Base-by-base conservation (phyloP, 257 asterid genomes). In the Cruciata laevipes region DNA sequence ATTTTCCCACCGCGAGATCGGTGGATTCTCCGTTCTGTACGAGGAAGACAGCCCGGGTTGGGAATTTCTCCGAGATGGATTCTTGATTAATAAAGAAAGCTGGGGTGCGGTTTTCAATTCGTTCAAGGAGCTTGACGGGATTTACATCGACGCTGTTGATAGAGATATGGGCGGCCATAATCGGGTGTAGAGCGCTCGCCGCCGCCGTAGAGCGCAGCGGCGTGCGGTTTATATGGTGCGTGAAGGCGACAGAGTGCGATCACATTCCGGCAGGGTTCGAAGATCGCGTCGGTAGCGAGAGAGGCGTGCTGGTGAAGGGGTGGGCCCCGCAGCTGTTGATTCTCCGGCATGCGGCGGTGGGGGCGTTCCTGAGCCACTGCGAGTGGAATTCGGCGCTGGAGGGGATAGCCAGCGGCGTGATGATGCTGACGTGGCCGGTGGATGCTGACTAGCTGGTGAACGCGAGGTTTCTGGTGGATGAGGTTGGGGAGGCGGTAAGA, bases 241-340 rank as follows among this genome's bases (percentile, higher is more conserved):
- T 13, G 27, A 67, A 73, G 35, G 31, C 5, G 18, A 57, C 64
- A 10, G 51, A 49, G 16, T 4, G 21, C 11, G 66, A 23, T 0
- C 25, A 13, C 1, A 21, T 72, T 4, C 64, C 72, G 5, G 56
- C 66, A 0, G 80, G 71, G 2, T 79, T 35, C 9, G 71, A 69
- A 32, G 67, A 66, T 12, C 63, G 69, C 2, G 74, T 79, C 69
- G 75, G 35, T 27, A n/a, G n/a, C 3, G 52, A 55, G 7, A 79
- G 74, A 70, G 83, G 80, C 9, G 27, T 72, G 1, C 27, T 79
- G 14, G 68, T 71, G 0, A 64, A 60, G 37, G 75, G 77, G 6
- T 78, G 79, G 83, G 76, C 69, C 7, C 76, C 76, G 38, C 78
- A 79, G n/a, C 70, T 69, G 25, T 17, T 42, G 2, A 69, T 75